phyloP scores from a whole-genome alignment of 1,139 yeast genomes.

The Zygosaccharomyces sapae region DNA sequence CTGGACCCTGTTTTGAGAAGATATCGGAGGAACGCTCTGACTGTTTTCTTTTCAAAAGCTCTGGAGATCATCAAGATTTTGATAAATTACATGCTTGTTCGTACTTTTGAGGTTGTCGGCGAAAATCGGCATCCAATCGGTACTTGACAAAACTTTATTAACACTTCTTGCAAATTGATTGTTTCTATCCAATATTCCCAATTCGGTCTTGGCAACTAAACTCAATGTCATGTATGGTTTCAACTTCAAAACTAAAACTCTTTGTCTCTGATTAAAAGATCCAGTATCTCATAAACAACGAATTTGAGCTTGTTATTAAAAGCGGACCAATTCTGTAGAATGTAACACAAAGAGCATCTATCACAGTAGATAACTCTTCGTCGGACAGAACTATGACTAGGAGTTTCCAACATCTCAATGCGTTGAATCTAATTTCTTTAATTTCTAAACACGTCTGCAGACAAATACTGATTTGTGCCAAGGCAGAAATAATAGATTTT shows the following conservation, averaged over 20 bases:
- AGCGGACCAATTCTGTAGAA: constrained; percentile 59
- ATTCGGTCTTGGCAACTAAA: constrained; percentile 25
- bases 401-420: constrained; percentile 64
- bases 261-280: constrained; percentile 63
- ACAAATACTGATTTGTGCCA: constrained; percentile 87
- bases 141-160: constrained; percentile 21
- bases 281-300: constrained; percentile 62
- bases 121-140: constrained; percentile 30
- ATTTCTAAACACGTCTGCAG: constrained; percentile 75
- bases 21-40: constrained; percentile 20
- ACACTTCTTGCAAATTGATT: constrained; percentile 41
- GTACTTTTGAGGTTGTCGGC: constrained; percentile 34
- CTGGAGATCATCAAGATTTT: constrained; percentile 66
- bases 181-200: constrained; percentile 37
- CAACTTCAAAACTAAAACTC: constrained; percentile 42
- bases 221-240: constrained; percentile 34
- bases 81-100: constrained; percentile 73
- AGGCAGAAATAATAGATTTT: constrained; percentile 63
- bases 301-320: constrained; percentile 48
- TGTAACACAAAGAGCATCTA: constrained; percentile 54
- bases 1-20: constrained; percentile 15
- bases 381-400: constrained; percentile 50
- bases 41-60: constrained; percentile 43
- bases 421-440: constrained; percentile 54
- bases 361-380: constrained; percentile 50